These are phyloP conservation scores for Calonectria fujianensis DNA, from an alignment of 2,329 filamentous ascomycete species.

Conservation along the genomic window DNA sequence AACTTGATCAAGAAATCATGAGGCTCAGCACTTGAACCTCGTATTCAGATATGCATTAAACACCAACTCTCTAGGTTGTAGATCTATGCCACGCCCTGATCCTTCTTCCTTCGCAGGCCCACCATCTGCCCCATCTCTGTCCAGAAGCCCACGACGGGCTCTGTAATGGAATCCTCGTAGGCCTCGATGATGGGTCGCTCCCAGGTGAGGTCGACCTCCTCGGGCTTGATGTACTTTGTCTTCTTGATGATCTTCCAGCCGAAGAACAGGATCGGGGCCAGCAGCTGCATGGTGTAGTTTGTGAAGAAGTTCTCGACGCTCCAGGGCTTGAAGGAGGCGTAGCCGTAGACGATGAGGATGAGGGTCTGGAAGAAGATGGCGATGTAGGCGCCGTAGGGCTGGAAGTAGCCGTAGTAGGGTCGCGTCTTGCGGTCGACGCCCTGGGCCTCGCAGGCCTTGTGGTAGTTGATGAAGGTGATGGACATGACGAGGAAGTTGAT, in stretches of 20 bases:
- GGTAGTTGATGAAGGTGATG: slow-evolving; percentile 67
- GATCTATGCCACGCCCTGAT: neutral
- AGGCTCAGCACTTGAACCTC: slow-evolving; percentile 19
- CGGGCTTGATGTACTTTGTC: slow-evolving; percentile 72
- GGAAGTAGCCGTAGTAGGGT: slow-evolving; percentile 75
- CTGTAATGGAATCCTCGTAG: slow-evolving; percentile 72
- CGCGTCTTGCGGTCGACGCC: slow-evolving; percentile 70
- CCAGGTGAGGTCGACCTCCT: slow-evolving; percentile 76
- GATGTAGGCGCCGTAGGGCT: slow-evolving; percentile 74
- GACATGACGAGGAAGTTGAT: slow-evolving; percentile 77
- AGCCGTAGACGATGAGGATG: slow-evolving; percentile 73
- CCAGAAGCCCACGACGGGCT: slow-evolving; percentile 73
- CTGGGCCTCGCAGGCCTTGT: slow-evolving; percentile 73
- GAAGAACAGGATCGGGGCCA: slow-evolving; percentile 72
- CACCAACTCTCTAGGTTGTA: neutral
- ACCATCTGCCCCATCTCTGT: slow-evolving; percentile 65
- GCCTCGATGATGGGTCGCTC: slow-evolving; percentile 75
- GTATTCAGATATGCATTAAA: neutral
- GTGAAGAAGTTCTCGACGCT: slow-evolving; percentile 67
- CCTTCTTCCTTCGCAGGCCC: slow-evolving; percentile 38
- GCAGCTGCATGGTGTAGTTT: slow-evolving; percentile 75
- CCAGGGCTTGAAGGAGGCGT: slow-evolving; percentile 72
- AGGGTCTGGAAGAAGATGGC: slow-evolving; percentile 64
- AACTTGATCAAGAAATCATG: neutral
- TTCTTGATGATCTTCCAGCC: slow-evolving; percentile 79